Base-by-base conservation (phyloP, 345 rosid species). In the Dipteronia dyeriana region DNA sequence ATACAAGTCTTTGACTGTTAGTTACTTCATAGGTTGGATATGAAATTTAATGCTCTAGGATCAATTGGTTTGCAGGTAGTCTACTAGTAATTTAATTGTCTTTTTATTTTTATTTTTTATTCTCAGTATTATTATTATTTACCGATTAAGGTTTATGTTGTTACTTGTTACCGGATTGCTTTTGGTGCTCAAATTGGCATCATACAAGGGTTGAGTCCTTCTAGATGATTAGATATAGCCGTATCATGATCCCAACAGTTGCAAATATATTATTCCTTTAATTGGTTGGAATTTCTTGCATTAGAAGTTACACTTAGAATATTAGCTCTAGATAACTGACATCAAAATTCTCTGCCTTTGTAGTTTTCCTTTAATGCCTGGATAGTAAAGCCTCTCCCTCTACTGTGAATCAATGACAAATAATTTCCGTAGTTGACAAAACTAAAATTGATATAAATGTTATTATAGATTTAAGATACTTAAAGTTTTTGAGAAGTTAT, bases 101-200 rank as follows among this genome's bases (percentile, higher is more conserved):
- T 23, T 39, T 66, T 66, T n/a, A n/a, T n/a, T n/a, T n/a, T n/a
- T n/a, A n/a, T n/a, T n/a, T n/a, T n/a, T n/a, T n/a, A n/a, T n/a
- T n/a, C 14, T 78, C 51, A n/a, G 16, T 13, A 49, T 49, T 14
- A 49, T 49, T 14, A 49, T 41, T 41, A 13, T 3, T 13, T 49
- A 11, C 54, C 38, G 7, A 13, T 12, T 59, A 7, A 53, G 22
- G 68, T 43, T 49, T 63, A 16, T 38, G 8, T n/a, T n/a, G n/a
- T n/a, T n/a, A n/a, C n/a, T 43, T n/a, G 45, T 11, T 25, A 5
- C 10, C 11, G 29, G 56, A 23, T 38, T 65, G 68, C 57, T 69
- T 79, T 31, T 78, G 66, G 29, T 69, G 9, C 41, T 76, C 43
- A 76, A 57, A 43, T 76, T 29, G 73, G 68, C 82, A 60, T 70